Base-by-base conservation (phyloP, 306 rosid species). In the Cyclanthera cordifolia region DNA sequence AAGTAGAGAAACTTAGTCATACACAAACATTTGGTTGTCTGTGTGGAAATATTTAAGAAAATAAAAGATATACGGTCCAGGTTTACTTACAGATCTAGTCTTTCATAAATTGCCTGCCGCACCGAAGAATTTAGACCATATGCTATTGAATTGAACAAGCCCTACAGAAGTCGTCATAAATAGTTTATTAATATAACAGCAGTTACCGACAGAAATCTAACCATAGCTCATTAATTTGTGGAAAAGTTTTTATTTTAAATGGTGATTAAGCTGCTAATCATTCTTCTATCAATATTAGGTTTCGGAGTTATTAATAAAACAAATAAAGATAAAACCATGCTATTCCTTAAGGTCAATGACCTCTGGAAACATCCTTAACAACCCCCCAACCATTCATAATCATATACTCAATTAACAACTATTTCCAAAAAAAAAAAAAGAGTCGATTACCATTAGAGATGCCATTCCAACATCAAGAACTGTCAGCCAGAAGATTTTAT, bases 111-210 rank as follows among this genome's bases (percentile, higher is more conserved):
- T 77, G 91, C 95, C 45, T 90, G 87, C n/a, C 96, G 89, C 53
- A 94, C 99, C 51, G 99, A 88, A 77, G 99, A 88, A 79, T 90
- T 94, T 75, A 94, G 85, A 78, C 97, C 99, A 77, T 94, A 94
- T 13, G 99, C 99, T 70, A 90, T 90, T 72, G 99, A 94, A 85
- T 94, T 94, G 77, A 94, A 94, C 75, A 94, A 87, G 47, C 99
- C 97, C 99, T 89, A 78, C 50, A 83, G 71, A n/a, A 79, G 66
- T 61, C 39, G 54, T 23, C 56, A 8, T 34, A 54, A 37, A 3
- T 47, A 50, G 45, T 10, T 41, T n/a, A 67, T 58, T 30, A 50
- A 11, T 39, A 34, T 46, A 46, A 13, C 50, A 46, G 14, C 50
- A 46, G 14, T 12, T 17, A 43, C 37, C 25, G 21, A 65, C 15